Base-by-base conservation (phyloP, 1,284 basidiomycete genomes). In the Acaromyces ingoldii region DNA sequence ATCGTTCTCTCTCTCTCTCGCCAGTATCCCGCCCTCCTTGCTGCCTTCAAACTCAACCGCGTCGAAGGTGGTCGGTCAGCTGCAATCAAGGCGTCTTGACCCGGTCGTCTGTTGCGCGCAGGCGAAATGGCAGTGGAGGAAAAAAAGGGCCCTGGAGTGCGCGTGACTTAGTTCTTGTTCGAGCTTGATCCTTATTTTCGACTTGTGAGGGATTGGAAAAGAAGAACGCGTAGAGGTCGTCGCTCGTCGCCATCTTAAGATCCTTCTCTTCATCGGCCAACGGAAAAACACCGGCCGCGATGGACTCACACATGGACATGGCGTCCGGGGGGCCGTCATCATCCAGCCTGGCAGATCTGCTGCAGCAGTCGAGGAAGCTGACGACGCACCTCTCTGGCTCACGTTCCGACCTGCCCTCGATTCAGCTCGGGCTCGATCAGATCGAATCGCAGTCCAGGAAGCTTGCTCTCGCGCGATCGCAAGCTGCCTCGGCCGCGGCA, bases 381-480 rank as follows among this genome's bases (percentile, higher is more conserved):
- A 70, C 67, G 37, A 67, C 71, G 49, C 69, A 73, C 28, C 65
- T 68, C 15, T 13, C 21, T 17, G 65, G 65, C n/a, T 38, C 36
- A 9, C 64, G 66, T n/a, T 65, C 86, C 4, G 87, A 91, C 62
- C 78, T 95, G 1, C 91, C 91, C 6, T 82, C 85, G 3, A 85
- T 95, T 30, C 84, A 89, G 59, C 84, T 93, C 43, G 88, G 88
- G 3, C 81, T 95, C 34, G 89, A 92, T 76, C 89, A 95, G 78
- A 88, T 95, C 61, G 89, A 95, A 74, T 85, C 85, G 0, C 89
- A 92, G 76, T 65, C 62, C 51, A 57, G 74, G 48, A 71, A 65
- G 50, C 17, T 45, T 4, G 42, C 42, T 28, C 74, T 74, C 49
- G 62, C 61, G 28, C 28, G 45, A 37, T n/a, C 50, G 15, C 39